Conservation (phyloP, 1,284 basidiomycete genomes). For the Cryptococcus sp. region DNA sequence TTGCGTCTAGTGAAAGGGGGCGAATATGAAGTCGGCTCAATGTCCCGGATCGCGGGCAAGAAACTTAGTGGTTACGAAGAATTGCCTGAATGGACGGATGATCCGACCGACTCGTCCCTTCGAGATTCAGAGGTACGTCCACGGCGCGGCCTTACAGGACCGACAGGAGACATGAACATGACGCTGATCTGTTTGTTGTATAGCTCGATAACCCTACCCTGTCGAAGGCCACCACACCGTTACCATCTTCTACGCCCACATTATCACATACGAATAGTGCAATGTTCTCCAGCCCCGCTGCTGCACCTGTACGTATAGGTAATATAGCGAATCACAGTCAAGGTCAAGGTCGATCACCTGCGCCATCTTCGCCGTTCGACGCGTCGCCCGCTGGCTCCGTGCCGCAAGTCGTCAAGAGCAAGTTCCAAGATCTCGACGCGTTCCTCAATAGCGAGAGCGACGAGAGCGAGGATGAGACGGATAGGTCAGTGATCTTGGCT, state of each 20-base stretch:
- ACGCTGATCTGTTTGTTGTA: neutral
- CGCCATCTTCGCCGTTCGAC: constrained; percentile 16
- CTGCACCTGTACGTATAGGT: no score
- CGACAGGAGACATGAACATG: neutral
- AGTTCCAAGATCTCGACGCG: constrained; percentile 52
- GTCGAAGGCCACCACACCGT: constrained; percentile 11
- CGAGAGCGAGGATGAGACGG: constrained; percentile 41
- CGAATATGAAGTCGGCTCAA: constrained; percentile 41
- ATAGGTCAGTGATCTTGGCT: constrained; percentile 13
- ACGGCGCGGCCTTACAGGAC: neutral
- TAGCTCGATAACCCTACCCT: constrained; percentile 9
- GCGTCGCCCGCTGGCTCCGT: constrained; percentile 26
- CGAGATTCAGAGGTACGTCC: constrained; percentile 50
- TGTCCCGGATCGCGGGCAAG: constrained; percentile 41
- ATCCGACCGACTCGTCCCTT: constrained; percentile 54
- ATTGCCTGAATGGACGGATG: constrained; percentile 54
- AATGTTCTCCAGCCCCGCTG: no score
- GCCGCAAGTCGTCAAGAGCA: constrained; percentile 22
- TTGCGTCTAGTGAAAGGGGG: neutral
- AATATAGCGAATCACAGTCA: no score
- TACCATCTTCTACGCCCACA: constrained; percentile 6
- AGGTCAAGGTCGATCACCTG: constrained; percentile 2
- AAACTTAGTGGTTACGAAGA: constrained; percentile 41
- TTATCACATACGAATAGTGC: no score
- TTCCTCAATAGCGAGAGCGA: constrained; percentile 50